Conservation (phyloP, 108 stramenopile genomes). For the Cyclotella atomus region DNA sequence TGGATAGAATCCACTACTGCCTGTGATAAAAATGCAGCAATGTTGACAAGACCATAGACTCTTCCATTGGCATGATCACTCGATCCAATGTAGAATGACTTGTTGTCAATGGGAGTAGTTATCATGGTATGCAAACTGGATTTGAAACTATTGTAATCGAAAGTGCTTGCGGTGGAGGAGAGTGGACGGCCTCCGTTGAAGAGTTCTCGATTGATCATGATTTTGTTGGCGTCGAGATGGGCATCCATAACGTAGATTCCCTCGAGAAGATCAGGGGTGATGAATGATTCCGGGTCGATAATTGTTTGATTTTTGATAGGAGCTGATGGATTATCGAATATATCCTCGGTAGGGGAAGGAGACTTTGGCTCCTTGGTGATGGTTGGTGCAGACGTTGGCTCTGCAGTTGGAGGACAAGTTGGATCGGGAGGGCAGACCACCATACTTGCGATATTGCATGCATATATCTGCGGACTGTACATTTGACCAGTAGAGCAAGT, state of each 20-base stretch:
- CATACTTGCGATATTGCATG: conserved; percentile 14
- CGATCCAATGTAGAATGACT: conserved; percentile 34
- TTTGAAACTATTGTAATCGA: conserved; percentile 28
- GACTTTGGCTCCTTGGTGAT: not conserved
- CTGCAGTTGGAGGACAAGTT: conserved; percentile 7
- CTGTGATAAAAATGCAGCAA: conserved; percentile 43
- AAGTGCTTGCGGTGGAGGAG: not conserved
- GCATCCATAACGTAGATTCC: conserved; percentile 42
- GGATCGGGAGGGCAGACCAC: conserved; percentile 24
- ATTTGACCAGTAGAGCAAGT: conserved; percentile 7
- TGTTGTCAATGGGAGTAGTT: conserved; percentile 7
- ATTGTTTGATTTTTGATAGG: not conserved
- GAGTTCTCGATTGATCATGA: conserved; percentile 28
- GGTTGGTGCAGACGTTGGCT: not conserved
- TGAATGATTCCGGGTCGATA: not conserved
- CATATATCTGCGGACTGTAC: conserved; percentile 14
- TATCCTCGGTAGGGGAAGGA: not conserved
- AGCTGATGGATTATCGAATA: not conserved
- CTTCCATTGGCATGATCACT: conserved; percentile 9
- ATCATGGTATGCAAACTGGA: conserved; percentile 35
- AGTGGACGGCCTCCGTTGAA: conserved; percentile 5
- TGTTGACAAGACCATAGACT: conserved; percentile 36
- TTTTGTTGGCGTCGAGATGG: conserved; percentile 41
- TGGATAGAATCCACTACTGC: conserved; percentile 30
- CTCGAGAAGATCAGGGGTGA: conserved; percentile 14